Evolutionary conservation across 73 alveolate species (phyloP).

Genomic region (Blepharisma japonicum): DNA sequence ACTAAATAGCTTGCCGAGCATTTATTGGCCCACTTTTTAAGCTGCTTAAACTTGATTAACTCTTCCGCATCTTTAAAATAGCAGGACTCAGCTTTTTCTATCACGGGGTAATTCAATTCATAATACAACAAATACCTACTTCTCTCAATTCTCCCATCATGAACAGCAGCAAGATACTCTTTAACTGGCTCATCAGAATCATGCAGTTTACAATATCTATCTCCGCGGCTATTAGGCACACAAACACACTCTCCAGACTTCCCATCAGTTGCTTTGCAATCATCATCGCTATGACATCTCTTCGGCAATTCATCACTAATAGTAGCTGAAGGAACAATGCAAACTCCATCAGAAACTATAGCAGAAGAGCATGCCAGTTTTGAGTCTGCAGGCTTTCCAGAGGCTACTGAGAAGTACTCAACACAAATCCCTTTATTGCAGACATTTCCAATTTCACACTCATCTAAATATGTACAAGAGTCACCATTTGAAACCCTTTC

Average conservation of each 20-base stretch:
- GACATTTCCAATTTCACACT: conserved; percentile 11
- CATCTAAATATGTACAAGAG: neutral
- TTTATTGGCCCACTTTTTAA: no score
- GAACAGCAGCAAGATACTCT: no score
- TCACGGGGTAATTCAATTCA: no score
- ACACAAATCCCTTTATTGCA: conserved; percentile 15
- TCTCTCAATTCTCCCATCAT: no score
- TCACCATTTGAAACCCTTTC: no score
- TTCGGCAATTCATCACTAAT: neutral
- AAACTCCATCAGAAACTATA: neutral
- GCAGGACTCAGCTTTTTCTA: no score
- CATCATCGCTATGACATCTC: neutral
- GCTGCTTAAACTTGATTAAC: no score
- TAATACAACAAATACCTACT: no score
- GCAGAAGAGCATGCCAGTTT: conserved; percentile 6
- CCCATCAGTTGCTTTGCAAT: conserved; percentile 13
- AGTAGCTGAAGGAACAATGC: neutral
- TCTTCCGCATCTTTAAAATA: no score
- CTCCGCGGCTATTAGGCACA: neutral
- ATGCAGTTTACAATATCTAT: conserved; percentile 12
- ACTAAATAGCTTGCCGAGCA: no score
- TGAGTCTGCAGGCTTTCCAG: neutral
- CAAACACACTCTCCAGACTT: neutral
- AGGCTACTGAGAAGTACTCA: neutral
- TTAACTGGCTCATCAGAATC: neutral